Evolutionary conservation across 2,329 filamentous ascomycete species (phyloP).

Genomic region (Colletotrichum chrysophilum): DNA sequence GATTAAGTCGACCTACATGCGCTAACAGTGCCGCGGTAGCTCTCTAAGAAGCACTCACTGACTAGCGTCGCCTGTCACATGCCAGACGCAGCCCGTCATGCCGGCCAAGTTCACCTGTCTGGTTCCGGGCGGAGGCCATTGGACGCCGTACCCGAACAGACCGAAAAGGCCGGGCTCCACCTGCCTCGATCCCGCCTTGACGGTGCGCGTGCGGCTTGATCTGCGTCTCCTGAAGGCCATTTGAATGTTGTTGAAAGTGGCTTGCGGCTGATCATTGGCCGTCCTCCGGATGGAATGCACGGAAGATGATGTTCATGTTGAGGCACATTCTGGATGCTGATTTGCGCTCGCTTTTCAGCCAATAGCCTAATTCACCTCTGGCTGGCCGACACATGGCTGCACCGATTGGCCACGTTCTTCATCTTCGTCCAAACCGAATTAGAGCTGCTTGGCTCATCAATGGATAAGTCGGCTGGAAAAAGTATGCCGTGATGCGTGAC

Average conservation of each 20-base stretch:
- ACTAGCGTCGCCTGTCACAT: constrained; percentile 8
- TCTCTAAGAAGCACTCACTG: neutral
- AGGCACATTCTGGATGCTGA: neutral
- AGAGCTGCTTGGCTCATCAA: neutral
- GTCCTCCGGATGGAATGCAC: neutral
- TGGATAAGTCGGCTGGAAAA: neutral
- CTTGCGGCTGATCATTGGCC: neutral
- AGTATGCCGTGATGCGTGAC: neutral
- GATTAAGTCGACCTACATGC: neutral
- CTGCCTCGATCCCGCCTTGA: neutral
- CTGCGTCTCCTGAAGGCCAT: neutral
- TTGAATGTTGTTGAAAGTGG: neutral
- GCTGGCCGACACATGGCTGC: neutral
- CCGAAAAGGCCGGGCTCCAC: constrained; percentile 11
- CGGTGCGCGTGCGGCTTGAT: neutral
- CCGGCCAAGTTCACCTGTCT: neutral
- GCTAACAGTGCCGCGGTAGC: neutral
- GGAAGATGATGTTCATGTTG: neutral
- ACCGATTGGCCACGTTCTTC: neutral
- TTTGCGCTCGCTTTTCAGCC: neutral
- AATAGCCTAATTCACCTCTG: neutral
- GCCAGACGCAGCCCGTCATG: neutral
- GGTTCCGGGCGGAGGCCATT: constrained; percentile 1
- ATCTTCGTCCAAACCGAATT: neutral
- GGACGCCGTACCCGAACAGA: constrained; percentile 4